Percentiles rank a stretch among this genome's conserved stretches.
phyloP scores from a whole-genome alignment of 2,329 filamentous ascomycete species.

The Cordyceps javanica region DNA sequence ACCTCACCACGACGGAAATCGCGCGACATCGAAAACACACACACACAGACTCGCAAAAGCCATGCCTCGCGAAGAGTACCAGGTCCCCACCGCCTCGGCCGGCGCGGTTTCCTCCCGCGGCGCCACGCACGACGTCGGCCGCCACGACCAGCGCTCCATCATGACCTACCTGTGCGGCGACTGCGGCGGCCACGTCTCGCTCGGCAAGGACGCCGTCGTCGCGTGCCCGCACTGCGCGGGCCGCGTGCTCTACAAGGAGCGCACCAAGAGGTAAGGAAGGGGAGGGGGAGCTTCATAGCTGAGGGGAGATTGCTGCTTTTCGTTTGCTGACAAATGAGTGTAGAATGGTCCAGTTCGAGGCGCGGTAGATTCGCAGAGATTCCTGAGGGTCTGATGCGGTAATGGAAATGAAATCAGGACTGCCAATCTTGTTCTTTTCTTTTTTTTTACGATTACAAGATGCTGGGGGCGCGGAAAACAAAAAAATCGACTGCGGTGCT shows the following conservation, averaged over 20 bases:
- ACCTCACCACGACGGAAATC: too few relatives aligned
- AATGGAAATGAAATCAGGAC: not conserved
- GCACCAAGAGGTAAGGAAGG: conserved; percentile 79
- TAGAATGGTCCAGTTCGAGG: conserved; percentile 98
- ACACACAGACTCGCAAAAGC: conserved; percentile 7
- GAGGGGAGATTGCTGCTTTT: not conserved
- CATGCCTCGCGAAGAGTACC: conserved; percentile 72
- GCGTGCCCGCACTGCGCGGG: conserved; percentile 66
- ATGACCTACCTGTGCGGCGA: conserved; percentile 39
- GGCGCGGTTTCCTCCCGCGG: conserved; percentile 36
- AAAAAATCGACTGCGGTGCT: not conserved
- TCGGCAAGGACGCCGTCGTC: conserved; percentile 43
- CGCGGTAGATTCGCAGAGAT: conserved; percentile 60
- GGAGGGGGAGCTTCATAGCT: not conserved
- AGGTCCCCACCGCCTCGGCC: conserved; percentile 55
- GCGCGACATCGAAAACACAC: too few relatives aligned
- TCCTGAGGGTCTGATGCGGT: too few relatives aligned
- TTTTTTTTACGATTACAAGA: not conserved
- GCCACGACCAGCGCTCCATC: conserved; percentile 31
- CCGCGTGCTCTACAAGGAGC: conserved; percentile 93
- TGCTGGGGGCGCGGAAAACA: not conserved
- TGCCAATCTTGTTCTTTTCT: too few relatives aligned
- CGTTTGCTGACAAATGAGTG: conserved; percentile 17
- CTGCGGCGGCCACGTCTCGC: conserved; percentile 35
- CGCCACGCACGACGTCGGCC: conserved; percentile 33